phyloP scores from a whole-genome alignment of 257 asterid genomes.

The Linaria vulgaris region DNA sequence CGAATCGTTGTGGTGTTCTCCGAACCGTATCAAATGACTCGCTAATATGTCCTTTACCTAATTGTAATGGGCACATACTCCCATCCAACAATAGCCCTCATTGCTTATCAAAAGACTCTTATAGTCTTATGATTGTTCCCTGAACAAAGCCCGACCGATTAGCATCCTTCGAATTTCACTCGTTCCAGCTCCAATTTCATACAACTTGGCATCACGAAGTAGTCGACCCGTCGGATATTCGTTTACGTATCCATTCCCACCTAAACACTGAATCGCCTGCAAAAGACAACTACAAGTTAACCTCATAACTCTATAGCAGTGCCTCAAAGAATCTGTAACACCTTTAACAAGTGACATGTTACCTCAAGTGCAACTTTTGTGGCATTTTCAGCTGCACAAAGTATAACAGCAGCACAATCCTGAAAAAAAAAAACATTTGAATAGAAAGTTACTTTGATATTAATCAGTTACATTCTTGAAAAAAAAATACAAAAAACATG shows the following conservation, averaged over 20 bases:
- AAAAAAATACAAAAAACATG: not conserved
- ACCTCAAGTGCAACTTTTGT: constrained; percentile 99
- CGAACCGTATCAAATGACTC: too few relatives aligned
- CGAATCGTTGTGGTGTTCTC: too few relatives aligned
- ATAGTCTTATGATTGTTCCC: too few relatives aligned
- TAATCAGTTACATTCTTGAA: not conserved
- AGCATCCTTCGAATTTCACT: constrained; percentile 91
- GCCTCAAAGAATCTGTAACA: too few relatives aligned
- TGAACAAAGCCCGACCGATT: constrained; percentile 81
- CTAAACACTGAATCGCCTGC: constrained; percentile 95
- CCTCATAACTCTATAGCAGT: too few relatives aligned
- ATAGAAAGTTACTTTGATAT: not conserved
- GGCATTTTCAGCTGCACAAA: constrained; percentile 90
- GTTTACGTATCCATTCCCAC: constrained; percentile 94
- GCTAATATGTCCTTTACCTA: too few relatives aligned
- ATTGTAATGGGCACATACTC: too few relatives aligned
- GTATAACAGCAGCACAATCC: constrained; percentile 99
- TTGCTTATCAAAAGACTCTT: too few relatives aligned
- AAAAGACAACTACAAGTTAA: constrained; percentile 15
- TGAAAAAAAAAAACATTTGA: constrained; percentile 35
- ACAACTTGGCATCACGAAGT: constrained; percentile 88
- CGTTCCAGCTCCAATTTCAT: constrained; percentile 98
- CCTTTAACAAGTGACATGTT: too few relatives aligned
- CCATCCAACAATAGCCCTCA: too few relatives aligned
- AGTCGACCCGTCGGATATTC: constrained; percentile 96